phyloP scores from a whole-genome alignment of 345 rosid species.

The Carallia pectinifolia region DNA sequence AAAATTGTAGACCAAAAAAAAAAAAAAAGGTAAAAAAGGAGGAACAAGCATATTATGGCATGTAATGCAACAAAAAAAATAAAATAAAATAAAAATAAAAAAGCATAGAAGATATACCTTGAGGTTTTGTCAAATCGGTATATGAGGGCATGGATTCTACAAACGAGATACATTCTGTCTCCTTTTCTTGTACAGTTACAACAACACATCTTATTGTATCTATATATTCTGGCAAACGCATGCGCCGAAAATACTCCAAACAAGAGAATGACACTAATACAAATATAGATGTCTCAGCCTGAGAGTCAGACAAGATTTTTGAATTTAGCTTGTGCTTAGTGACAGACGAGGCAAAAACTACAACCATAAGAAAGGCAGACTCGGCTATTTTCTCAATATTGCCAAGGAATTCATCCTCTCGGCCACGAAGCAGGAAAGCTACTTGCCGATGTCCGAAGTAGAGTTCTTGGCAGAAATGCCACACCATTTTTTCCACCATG shows the following conservation, averaged over 20 bases:
- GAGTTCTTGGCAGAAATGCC: constrained; percentile 75
- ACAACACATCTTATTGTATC: constrained; percentile 76
- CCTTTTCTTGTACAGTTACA: constrained; percentile 70
- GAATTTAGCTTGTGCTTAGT: constrained; percentile 60
- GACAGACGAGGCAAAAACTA: constrained; percentile 68
- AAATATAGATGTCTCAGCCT: constrained; percentile 63
- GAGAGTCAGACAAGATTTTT: constrained; percentile 46
- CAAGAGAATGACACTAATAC: constrained; percentile 77
- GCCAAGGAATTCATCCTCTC: constrained; percentile 50
- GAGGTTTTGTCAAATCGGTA: constrained; percentile 56
- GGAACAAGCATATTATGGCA: background rate
- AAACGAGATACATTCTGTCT: constrained; percentile 60
- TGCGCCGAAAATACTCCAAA: constrained; percentile 76
- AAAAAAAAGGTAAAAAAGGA: background rate
- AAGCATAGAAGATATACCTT: constrained; percentile 43
- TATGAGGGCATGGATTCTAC: constrained; percentile 80
- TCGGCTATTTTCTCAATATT: constrained; percentile 81
- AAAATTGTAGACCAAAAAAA: background rate
- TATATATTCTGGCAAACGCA: constrained; percentile 86
- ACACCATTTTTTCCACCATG: constrained; percentile 61
- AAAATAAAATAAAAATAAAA: background rate
- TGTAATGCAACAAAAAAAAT: background rate
- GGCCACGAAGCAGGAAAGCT: constrained; percentile 59
- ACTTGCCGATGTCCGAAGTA: constrained; percentile 66
- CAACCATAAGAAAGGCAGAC: constrained; percentile 92